Evolutionary conservation across 2,329 filamentous ascomycete species (phyloP).

Genomic region (Colletotrichum sp.): DNA sequence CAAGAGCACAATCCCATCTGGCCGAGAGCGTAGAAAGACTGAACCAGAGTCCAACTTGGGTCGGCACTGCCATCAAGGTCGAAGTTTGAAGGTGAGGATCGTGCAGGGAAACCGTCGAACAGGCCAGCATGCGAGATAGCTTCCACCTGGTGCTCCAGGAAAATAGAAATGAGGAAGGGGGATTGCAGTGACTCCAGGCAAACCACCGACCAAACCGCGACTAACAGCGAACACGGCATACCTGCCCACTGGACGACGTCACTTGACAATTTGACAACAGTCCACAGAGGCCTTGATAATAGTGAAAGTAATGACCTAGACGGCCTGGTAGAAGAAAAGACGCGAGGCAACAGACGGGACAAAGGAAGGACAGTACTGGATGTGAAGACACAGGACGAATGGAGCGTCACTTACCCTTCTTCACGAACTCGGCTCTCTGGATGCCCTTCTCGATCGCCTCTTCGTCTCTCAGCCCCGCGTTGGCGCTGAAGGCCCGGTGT

Average conservation of each 20-base stretch:
- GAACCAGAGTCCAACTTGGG: background rate
- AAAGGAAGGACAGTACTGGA: background rate
- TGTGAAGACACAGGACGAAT: background rate
- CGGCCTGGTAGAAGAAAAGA: background rate
- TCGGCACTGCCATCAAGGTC: background rate
- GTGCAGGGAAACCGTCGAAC: background rate
- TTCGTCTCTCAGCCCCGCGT: constrained; percentile 73
- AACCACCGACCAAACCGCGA: background rate
- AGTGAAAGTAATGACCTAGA: background rate
- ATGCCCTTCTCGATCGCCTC: constrained; percentile 79
- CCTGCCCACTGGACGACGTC: background rate
- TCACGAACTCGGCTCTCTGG: constrained; percentile 82
- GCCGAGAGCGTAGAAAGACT: background rate
- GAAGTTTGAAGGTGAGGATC: background rate
- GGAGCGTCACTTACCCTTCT: constrained; percentile 69
- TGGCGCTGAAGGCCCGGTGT: constrained; percentile 84
- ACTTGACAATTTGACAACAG: background rate
- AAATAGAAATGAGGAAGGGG: accelerated
- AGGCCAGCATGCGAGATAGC: background rate
- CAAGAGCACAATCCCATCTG: background rate
- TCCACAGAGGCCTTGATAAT: background rate
- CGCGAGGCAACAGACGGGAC: background rate
- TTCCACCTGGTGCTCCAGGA: background rate
- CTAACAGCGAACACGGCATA: background rate
- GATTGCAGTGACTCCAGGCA: background rate